Percentiles rank a stretch among this genome's conserved stretches.
Conservation (phyloP, 169 alveolate genomes). For the Plasmodium sp. region DNA sequence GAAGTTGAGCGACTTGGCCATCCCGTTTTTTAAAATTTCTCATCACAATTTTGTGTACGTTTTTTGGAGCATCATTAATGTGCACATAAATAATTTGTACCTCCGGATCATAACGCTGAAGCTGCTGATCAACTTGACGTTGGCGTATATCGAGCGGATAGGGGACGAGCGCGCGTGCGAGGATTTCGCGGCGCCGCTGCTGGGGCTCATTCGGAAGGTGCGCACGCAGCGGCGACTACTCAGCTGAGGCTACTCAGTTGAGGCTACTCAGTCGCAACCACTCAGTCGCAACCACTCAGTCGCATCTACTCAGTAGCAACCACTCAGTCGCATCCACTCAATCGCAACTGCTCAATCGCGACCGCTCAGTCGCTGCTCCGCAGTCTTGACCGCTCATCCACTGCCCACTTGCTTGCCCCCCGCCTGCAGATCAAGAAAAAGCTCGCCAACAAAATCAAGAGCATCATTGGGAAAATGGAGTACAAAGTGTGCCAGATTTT, state of each 20-base stretch:
- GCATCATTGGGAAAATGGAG: conserved; percentile 37
- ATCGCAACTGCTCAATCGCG: too few relatives aligned
- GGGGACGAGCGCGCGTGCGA: conserved; percentile 1
- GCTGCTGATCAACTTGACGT: conserved; percentile 33
- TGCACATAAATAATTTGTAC: conserved; percentile 64
- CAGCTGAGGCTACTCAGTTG: too few relatives aligned
- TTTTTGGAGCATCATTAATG: conserved; percentile 55
- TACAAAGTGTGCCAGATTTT: conserved; percentile 74
- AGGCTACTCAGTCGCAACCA: not conserved
- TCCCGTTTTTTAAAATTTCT: conserved; percentile 54
- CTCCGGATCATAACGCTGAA: conserved; percentile 46
- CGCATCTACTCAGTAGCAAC: not conserved
- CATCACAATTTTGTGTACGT: conserved; percentile 34
- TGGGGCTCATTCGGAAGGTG: conserved; percentile 27
- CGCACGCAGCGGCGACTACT: not conserved
- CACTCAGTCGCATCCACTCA: too few relatives aligned
- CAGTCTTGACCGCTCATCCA: not conserved
- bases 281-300: too few relatives aligned
- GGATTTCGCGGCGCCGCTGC: not conserved
- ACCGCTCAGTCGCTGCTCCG: not conserved
- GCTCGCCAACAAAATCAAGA: conserved; percentile 46
- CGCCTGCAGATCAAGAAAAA: conserved; percentile 50
- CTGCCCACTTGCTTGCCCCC: not conserved
- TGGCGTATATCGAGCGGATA: conserved; percentile 21
- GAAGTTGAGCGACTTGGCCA: conserved; percentile 7